Base-by-base conservation (phyloP, 352 stramenopile genomes). In the Phytophthora vignae region DNA sequence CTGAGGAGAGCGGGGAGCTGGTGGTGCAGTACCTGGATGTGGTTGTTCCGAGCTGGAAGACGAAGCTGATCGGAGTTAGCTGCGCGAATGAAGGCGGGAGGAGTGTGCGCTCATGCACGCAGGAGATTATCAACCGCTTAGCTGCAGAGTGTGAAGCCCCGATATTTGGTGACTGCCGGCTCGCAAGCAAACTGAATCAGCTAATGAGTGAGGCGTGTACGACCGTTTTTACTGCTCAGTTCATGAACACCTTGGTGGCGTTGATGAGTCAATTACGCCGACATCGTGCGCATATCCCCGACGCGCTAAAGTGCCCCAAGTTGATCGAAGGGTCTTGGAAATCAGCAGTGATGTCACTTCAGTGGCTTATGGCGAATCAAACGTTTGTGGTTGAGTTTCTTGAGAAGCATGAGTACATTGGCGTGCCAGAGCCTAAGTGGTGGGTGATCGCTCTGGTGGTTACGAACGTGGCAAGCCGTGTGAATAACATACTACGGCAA, bases 241-340 rank as follows among this genome's bases (percentile, higher is more conserved):
- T 77, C 40, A 64, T 54, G 15, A 64, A 55, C 27, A 74, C 48
- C 3, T 57, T 77, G 31, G 52, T 70, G n/a, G 33, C 17, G 31
- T 14, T 76, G 55, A 49, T 71, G 6, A 58, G 56, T 22, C 50
- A 31, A 48, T 63, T 77, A 52, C 56, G 61, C 10, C 55, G 54
- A 12, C 60, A 75, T 10, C 31, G 46, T n/a, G 54, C 17, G 12
- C 38, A 61, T 21, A 42, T 52, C 15, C 56, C 55, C 7, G 60
- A 63, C 15, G 55, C 21, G 15, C 15, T 50, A 3, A 31, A 33
- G 10, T 76, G 70, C 17, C 71, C 55, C 11, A 75, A 71, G 38
- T 25, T 78, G 17, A 22, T 75, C 22, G 71, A 78, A 25, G 61
- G 52, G 5, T 75, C 66, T 12, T 78, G 60, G 66, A 56, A 55